Evolutionary conservation across 176 grass and related monocot genomes (phyloP).

Genomic region (barley (Hordeum vulgare)): MorexV3_pseudomolecules_assembly NC_058521.1:585064496-585064995

Average conservation of each 20-base stretch:
- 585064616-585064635: conserved; percentile 53
- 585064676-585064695: conserved; percentile 30
- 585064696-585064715: conserved; percentile 50
- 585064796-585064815: background rate
- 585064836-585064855: conserved; percentile 58
- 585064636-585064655: conserved; percentile 63
- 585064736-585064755: conserved; percentile 21
- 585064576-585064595: conserved; percentile 31
- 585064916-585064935: conserved; percentile 41
- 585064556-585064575: conserved; percentile 46
- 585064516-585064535: conserved; percentile 50
- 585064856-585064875: conserved; percentile 20
- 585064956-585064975: conserved; percentile 32
- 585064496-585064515: conserved; percentile 46
- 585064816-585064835: conserved; percentile 23
- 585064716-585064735: conserved; percentile 42
- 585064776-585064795: background rate
- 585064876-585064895: conserved; percentile 36
- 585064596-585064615: conserved; percentile 39
- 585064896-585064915: conserved; percentile 25
- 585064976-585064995: conserved; percentile 35
- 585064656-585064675: conserved; percentile 51
- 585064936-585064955: conserved; percentile 38
- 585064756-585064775: background rate
- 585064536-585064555: conserved; percentile 22